phyloP scores from a whole-genome alignment of 495 filamentous ascomycete species.

The Aspergillus nanangensis region DNA sequence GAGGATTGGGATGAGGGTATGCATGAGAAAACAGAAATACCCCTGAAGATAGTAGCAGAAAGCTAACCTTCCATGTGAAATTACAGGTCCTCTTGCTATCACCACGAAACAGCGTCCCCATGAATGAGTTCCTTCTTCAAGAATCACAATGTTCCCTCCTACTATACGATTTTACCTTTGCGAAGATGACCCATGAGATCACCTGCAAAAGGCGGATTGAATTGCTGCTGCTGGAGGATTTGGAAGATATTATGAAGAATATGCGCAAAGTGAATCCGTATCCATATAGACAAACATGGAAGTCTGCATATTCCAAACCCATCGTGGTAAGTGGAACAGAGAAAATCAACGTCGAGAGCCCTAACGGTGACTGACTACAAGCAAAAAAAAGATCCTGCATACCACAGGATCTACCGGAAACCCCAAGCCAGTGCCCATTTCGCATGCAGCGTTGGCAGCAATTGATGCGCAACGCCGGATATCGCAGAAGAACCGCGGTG shows the following conservation, averaged over 20 bases:
- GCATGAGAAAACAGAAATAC: conserved; percentile 1
- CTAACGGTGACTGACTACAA: neutral
- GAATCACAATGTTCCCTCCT: neutral
- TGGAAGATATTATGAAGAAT: conserved; percentile 1
- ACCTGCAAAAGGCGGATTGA: neutral
- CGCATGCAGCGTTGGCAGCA: conserved; percentile 3
- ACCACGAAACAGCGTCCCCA: conserved; percentile 2
- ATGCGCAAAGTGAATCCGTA: neutral
- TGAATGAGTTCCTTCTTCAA: conserved; percentile 7
- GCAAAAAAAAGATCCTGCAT: conserved; percentile 17
- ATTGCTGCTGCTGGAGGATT: neutral
- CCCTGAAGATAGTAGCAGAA: neutral
- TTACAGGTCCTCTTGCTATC: conserved; percentile 6
- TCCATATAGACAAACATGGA: conserved; percentile 6
- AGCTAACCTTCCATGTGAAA: neutral
- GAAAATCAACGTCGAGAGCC: neutral
- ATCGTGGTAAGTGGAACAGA: neutral
- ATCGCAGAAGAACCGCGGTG: neutral
- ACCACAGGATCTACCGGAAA: conserved; percentile 39
- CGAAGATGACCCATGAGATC: neutral
- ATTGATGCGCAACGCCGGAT: neutral
- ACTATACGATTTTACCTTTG: conserved; percentile 4
- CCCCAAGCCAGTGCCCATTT: conserved; percentile 28
- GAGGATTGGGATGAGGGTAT: conserved; percentile 6
- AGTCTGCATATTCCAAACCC: neutral